These are phyloP conservation scores for Ganoderma meredithae DNA, from an alignment of 1,284 basidiomycete genomes.

Conservation along the genomic window DNA sequence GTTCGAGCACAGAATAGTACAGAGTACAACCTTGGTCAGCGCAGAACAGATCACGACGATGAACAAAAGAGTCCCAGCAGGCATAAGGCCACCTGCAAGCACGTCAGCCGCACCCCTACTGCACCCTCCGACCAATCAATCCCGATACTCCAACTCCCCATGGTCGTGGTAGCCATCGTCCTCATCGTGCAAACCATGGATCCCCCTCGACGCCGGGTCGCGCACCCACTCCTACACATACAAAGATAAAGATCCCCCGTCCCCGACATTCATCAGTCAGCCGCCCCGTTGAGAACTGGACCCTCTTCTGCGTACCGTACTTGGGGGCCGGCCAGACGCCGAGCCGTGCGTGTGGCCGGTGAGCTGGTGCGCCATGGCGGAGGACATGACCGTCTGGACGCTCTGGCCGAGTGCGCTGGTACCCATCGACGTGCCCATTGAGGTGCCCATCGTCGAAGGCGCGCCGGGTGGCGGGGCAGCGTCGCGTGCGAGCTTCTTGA, in stretches of 20 bases:
- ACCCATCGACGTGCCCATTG: conserved; percentile 33
- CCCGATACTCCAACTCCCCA: conserved; percentile 32
- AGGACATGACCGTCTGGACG: conserved; percentile 27
- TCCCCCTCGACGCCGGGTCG: conserved; percentile 26
- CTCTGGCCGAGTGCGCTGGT: conserved; percentile 31
- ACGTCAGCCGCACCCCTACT: background rate
- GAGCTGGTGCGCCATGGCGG: conserved; percentile 15
- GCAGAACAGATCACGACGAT: background rate
- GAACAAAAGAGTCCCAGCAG: background rate
- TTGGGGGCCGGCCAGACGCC: conserved; percentile 25
- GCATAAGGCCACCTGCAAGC: background rate
- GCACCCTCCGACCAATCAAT: conserved; percentile 22
- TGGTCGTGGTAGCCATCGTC: conserved; percentile 31
- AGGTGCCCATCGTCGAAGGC: conserved; percentile 34
- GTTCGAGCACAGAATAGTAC: background rate
- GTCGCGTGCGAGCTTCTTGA: conserved; percentile 61
- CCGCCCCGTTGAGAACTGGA: conserved; percentile 26
- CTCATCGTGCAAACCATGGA: conserved; percentile 23
- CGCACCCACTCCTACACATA: conserved; percentile 28
- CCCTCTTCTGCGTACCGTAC: conserved; percentile 33
- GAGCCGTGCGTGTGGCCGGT: conserved; percentile 19
- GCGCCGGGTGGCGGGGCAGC: conserved; percentile 35
- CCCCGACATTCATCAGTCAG: conserved; percentile 19
- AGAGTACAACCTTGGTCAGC: background rate
- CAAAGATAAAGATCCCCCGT: background rate